Evolutionary conservation across 2,329 filamentous ascomycete species (phyloP).

Genomic region (Fusarium clavum): DNA sequence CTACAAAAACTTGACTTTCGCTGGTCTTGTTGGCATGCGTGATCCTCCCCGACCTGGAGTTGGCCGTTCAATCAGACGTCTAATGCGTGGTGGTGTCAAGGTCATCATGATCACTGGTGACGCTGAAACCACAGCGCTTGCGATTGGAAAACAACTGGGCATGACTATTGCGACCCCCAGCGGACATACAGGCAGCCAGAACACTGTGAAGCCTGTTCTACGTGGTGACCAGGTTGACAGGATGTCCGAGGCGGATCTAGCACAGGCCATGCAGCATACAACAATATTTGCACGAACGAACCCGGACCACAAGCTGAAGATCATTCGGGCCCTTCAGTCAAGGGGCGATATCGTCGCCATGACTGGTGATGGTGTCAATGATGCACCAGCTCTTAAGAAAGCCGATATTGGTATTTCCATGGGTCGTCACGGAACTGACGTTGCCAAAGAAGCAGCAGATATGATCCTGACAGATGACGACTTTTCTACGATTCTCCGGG

Average conservation of each 20-base stretch:
- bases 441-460: conserved; percentile 95
- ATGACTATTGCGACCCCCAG: conserved; percentile 78
- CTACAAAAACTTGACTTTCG: conserved; percentile 87
- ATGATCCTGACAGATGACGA: conserved; percentile 93
- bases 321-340: conserved; percentile 88
- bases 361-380: conserved; percentile 98
- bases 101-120: conserved; percentile 99
- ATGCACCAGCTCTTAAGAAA: conserved; percentile 95
- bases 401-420: conserved; percentile 98
- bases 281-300: conserved; percentile 97
- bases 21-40: conserved; percentile 95
- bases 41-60: conserved; percentile 94
- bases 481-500: conserved; percentile 90
- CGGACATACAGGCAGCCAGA: conserved; percentile 64
- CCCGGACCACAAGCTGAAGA: conserved; percentile 98
- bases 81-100: conserved; percentile 95
- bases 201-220: conserved; percentile 77
- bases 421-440: conserved; percentile 94
- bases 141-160: conserved; percentile 93
- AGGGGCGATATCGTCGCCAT: conserved; percentile 97
- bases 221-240: conserved; percentile 91
- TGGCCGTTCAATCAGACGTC: conserved; percentile 84
- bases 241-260: conserved; percentile 88
- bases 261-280: conserved; percentile 85
- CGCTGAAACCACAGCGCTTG: conserved; percentile 91